phyloP scores from a whole-genome alignment of 306 rosid genomes.

The Vicia faba region DNA sequence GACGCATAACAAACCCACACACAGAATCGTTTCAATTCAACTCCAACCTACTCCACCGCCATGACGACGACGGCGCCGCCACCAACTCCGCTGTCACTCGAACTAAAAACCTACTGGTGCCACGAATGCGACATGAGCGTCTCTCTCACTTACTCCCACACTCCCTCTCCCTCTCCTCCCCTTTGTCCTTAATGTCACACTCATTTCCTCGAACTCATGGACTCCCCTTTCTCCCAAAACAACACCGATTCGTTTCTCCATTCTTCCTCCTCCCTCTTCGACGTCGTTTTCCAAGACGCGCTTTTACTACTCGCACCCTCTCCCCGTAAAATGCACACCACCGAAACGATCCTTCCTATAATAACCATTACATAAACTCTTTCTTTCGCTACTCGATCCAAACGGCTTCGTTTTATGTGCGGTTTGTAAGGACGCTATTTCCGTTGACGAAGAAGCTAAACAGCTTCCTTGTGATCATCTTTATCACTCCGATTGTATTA shows the following conservation, averaged over 20 bases:
- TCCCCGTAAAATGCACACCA: not conserved
- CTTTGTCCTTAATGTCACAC: constrained; percentile 81
- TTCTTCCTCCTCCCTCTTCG: constrained; percentile 2
- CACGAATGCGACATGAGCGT: constrained; percentile 95
- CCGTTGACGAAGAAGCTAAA: constrained; percentile 50
- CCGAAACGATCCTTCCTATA: constrained; percentile 33
- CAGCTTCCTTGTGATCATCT: constrained; percentile 78
- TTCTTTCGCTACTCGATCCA: constrained; percentile 41
- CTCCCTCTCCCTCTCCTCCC: constrained; percentile 44
- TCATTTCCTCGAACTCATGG: constrained; percentile 81
- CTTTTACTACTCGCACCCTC: constrained; percentile 29
- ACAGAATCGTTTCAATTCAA: not conserved
- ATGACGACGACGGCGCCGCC: not conserved
- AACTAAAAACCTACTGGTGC: constrained; percentile 78
- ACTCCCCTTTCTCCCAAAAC: constrained; percentile 48
- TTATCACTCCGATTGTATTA: constrained; percentile 77
- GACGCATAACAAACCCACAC: not conserved
- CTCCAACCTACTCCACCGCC: not conserved
- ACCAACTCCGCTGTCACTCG: constrained; percentile 30
- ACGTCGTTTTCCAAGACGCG: constrained; percentile 37
- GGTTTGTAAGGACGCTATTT: constrained; percentile 64
- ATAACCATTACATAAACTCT: constrained; percentile 41
- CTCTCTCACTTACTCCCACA: constrained; percentile 36
- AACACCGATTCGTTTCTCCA: constrained; percentile 30
- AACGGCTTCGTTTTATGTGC: constrained; percentile 63